Percentiles rank a stretch among this genome's conserved stretches.
phyloP scores from a whole-genome alignment of 257 asterid species.

The Ligustrum vulgare region DNA sequence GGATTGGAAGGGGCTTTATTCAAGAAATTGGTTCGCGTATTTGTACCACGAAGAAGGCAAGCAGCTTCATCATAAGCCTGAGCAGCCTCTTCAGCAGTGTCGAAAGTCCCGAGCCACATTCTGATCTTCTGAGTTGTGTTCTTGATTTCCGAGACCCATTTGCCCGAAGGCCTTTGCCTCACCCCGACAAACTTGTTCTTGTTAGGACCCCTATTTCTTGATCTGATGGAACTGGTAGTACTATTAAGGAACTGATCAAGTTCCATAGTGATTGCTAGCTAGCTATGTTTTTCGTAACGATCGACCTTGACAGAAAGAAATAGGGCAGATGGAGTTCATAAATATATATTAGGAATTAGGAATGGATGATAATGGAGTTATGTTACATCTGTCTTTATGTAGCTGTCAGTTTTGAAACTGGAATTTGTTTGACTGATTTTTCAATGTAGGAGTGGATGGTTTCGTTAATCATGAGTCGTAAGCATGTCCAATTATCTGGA shows the following conservation, averaged over 20 bases:
- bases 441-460: slow-evolving; percentile 37
- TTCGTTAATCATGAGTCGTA: slow-evolving; percentile 48
- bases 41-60: slow-evolving; percentile 75
- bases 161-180: slow-evolving; percentile 86
- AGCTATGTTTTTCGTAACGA: background rate
- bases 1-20: slow-evolving; percentile 60
- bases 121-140: slow-evolving; percentile 86
- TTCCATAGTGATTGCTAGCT: too few species aligned
- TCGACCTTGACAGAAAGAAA: slow-evolving; percentile 21
- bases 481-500: slow-evolving; percentile 36
- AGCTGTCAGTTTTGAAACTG: slow-evolving; percentile 33
- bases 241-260: slow-evolving; percentile 41
- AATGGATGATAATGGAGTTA: background rate
- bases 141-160: slow-evolving; percentile 88
- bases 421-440: slow-evolving; percentile 50
- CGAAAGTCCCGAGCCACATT: slow-evolving; percentile 85
- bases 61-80: slow-evolving; percentile 88
- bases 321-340: slow-evolving; percentile 29
- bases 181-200: slow-evolving; percentile 75
- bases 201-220: slow-evolving; percentile 32
- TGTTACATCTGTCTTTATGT: slow-evolving; percentile 40
- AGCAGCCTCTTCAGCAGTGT: slow-evolving; percentile 86
- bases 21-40: slow-evolving; percentile 68
- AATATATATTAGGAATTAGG: too few species aligned
- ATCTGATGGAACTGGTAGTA: background rate